Evolutionary conservation across 2,329 filamentous ascomycete genomes (phyloP), one percentile per base, ranked within the genome.

Genomic region (Tolypocladium ophioglossoides): DNA sequence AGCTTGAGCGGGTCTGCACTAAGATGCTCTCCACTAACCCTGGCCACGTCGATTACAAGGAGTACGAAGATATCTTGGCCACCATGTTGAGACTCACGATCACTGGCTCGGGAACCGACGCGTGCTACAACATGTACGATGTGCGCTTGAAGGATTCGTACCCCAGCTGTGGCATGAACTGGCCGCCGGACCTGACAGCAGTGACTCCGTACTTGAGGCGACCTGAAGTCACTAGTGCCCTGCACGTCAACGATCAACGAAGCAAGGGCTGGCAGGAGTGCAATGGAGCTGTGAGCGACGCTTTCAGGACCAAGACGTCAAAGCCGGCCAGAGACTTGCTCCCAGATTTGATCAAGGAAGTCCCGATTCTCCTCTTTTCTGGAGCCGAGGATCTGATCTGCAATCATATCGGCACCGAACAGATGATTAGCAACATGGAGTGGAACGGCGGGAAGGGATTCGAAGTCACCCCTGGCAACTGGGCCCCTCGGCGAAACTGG

Each of bases 51-150:
- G 85, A 91, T 66, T 80, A 85, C 40, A 58, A 64, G 1, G 72
- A 78, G 11, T 99, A 95, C 71, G 94, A 99, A 68, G 66, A 71
- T 5, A 84, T 99, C 50, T 77, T 99, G 60, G 78, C 84, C 54
- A 74, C 83, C 11, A 82, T 97, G 51, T 78, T 97, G 4, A 72
- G 78, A 34, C 68, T 84, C 50, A 91, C 89, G 2, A 77, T 80
- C 52, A 74, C 66, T 12, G 74, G 76, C 22, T 70, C 79, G 54
- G 76, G 78, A 51, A 68, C 79, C 44, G 71, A 79, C 50, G 71
- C 78, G 50, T 99, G 95, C 70, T 70, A 85, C 68, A 99, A 99
- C 73, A 96, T 97, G 89, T 99, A 99, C 70, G 94, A 99, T 68
- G 80, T 97, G 52, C 89, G 92, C 49, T 78, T 96, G 49, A 84